Base-by-base conservation (phyloP, 306 rosid genomes). In the Cucurbita maxima region DNA sequence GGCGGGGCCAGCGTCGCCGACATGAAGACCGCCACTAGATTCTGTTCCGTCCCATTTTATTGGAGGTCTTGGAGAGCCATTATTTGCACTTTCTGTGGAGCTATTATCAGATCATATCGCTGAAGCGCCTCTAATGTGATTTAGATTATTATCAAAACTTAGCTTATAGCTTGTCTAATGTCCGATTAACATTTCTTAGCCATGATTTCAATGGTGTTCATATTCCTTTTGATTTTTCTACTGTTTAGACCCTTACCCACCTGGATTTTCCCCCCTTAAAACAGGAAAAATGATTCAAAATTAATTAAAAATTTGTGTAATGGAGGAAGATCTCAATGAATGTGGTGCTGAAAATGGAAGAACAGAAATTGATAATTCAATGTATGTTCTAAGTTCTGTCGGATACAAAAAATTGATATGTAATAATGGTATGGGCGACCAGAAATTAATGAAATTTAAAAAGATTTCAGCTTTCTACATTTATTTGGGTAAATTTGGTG, bases 1-100 rank as follows among this genome's bases (percentile, higher is more conserved):
- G 88, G 96, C 3, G 96, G 96, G 8, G 98, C 96, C 0, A 90
- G 98, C 77, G 96, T 92, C 53, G 98, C 90, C 0, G 93, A 92
- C 9, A 86, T 88, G 93, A 90, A 88, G 77, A 88, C 89, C 0
- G 89, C 91, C 44, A 92, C 98, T 1, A 85, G 98, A 75, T 92
- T 92, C 68, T 92, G 96, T 75, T 83, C 73, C 72, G 96, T 92
- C 14, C 98, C 96, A 1, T 84, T 92, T 52, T 88, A 90, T 50
- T 88, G 92, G 88, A 92, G 88, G 43, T 85, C 86, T 7, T 92
- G 92, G 96, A 86, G 78, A 70, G 92, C 90, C 34, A 76, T 92
- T 48, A 82, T 88, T 0, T 92, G 98, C 80, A 92, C 96, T 8
- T 87, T 84, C 47, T 91, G 96, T 62, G 96, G 97, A 43, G 85